These are phyloP conservation scores for Panicum hallii DNA, from an alignment of 202 grass and related monocot genomes.

Conservation along the genomic window DNA sequence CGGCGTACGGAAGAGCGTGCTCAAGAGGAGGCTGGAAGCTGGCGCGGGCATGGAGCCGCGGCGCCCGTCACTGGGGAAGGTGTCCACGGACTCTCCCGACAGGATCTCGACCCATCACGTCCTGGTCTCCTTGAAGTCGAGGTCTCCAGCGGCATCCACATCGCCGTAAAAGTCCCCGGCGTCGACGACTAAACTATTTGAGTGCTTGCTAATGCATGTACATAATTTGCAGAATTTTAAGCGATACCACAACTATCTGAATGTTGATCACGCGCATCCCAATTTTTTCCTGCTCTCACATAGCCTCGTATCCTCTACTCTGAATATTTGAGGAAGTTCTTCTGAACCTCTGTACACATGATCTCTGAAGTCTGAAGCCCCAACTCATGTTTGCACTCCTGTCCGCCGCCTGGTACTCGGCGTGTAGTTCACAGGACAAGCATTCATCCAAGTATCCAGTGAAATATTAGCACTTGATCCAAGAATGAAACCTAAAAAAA, in stretches of 20 bases:
- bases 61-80: conserved; percentile 44
- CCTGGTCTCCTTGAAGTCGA: conserved; percentile 52
- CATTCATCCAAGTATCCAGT: too few relatives aligned
- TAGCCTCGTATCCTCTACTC: too few relatives aligned
- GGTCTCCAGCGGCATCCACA: conserved; percentile 29
- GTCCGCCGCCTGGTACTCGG: too few relatives aligned
- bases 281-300: too few relatives aligned
- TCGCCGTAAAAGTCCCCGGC: conserved; percentile 38
- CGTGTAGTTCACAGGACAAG: too few relatives aligned
- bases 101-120: conserved; percentile 35
- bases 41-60: conserved; percentile 35
- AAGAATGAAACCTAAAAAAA: too few relatives aligned
- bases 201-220: not conserved
- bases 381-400: too few relatives aligned
- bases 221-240: not conserved
- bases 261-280: not conserved
- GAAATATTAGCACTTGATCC: too few relatives aligned
- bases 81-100: conserved; percentile 43
- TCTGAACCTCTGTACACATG: too few relatives aligned
- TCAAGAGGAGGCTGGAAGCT: conserved; percentile 47
- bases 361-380: too few relatives aligned
- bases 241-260: too few relatives aligned
- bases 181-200: not conserved
- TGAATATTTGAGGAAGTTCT: too few relatives aligned
- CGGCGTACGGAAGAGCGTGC: conserved; percentile 51